phyloP scores from a whole-genome alignment of 2,329 filamentous ascomycete species.

The Pyrenochaeta sp. region DNA sequence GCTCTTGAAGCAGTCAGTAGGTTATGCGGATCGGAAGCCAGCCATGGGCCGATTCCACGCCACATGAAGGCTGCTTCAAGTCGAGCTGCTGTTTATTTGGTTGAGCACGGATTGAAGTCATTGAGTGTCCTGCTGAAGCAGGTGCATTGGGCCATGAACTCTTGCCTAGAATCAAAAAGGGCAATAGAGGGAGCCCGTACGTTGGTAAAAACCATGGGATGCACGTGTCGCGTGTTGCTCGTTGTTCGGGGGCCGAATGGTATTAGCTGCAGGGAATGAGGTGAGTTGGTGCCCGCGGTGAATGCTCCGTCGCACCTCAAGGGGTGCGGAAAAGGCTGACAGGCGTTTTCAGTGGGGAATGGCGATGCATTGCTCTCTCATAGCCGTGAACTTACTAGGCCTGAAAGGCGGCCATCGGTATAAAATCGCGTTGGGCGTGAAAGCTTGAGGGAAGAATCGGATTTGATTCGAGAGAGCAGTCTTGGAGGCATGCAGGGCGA shows the following conservation, averaged over 20 bases:
- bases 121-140: not conserved
- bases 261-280: constrained; percentile 21
- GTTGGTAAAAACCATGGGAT: not conserved
- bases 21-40: not conserved
- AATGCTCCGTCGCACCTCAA: not conserved
- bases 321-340: constrained; percentile 17
- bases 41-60: not conserved
- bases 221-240: constrained; percentile 10
- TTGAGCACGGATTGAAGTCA: not conserved
- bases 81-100: not conserved
- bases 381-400: not conserved
- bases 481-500: not conserved
- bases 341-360: constrained; percentile 15
- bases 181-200: not conserved
- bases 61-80: not conserved
- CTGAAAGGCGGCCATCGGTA: not conserved
- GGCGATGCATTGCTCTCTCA: not conserved
- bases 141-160: not conserved
- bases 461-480: not conserved
- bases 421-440: not conserved
- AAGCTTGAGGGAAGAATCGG: not conserved
- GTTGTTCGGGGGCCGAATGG: constrained; percentile 35
- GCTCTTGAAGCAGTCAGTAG: not conserved
- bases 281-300: not conserved
- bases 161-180: not conserved